Evolutionary conservation across 148 eudicot species (phyloP).

Genomic region (Oxyria digyna): DNA sequence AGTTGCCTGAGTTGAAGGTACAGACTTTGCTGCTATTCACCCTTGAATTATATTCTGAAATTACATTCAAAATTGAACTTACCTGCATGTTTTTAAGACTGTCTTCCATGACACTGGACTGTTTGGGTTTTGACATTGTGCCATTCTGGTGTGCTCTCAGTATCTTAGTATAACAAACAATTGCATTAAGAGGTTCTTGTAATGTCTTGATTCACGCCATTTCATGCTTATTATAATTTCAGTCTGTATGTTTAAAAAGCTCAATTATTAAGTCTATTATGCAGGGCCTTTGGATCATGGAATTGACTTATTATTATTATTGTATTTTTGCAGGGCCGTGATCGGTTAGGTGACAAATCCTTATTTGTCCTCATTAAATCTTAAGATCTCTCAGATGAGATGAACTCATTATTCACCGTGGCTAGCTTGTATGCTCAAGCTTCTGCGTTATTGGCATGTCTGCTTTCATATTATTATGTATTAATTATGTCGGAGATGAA

Average conservation of each 20-base stretch:
- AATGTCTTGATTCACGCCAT: neutral
- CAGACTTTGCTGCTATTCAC: neutral
- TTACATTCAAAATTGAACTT: neutral
- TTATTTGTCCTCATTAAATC: constrained; percentile 58
- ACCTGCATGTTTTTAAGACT: neutral
- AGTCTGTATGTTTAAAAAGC: neutral
- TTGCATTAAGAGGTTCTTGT: neutral
- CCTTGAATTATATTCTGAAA: neutral
- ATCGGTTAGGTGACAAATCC: constrained; percentile 55
- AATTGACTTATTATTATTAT: neutral
- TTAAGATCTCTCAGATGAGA: constrained; percentile 18
- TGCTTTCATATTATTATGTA: neutral
- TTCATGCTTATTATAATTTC: neutral
- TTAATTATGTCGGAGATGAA: neutral
- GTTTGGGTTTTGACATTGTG: neutral
- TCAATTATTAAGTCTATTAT: too few species aligned
- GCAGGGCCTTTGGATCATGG: neutral
- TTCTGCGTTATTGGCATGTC: neutral
- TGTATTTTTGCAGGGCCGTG: constrained; percentile 57
- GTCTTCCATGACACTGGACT: neutral
- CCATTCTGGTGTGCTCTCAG: neutral
- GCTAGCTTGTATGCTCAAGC: neutral
- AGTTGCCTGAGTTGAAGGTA: constrained; percentile 85
- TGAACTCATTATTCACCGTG: neutral
- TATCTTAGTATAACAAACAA: neutral